Evolutionary conservation across 23 red algal genomes (phyloP).

Genomic region (Gracilaria caudata): DNA sequence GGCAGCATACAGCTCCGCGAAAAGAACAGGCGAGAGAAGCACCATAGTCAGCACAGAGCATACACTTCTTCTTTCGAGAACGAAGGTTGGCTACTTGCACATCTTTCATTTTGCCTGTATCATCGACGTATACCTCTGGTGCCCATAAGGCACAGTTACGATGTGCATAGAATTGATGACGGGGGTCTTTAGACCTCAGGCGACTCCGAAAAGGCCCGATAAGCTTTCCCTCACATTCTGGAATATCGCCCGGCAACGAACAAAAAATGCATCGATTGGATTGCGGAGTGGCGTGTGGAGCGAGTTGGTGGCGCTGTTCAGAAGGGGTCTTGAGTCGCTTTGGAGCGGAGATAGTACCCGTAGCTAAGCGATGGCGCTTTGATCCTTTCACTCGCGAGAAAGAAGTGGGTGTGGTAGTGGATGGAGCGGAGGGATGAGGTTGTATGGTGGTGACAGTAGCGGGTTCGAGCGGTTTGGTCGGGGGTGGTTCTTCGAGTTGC

Average conservation of each 20-base stretch:
- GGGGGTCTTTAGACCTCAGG: background rate
- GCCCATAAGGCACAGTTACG: slow-evolving; percentile 69
- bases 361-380: slow-evolving; percentile 12
- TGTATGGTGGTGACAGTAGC: no score
- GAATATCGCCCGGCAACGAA: slow-evolving; percentile 31
- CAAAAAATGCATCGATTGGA: slow-evolving; percentile 32
- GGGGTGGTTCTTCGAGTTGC: no score
- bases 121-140: slow-evolving; percentile 51
- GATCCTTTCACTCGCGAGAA: slow-evolving; percentile 14
- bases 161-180: slow-evolving; percentile 28
- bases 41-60: slow-evolving; percentile 30
- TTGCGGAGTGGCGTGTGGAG: background rate
- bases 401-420: background rate
- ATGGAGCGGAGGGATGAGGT: no score
- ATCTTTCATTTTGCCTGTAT: background rate
- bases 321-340: slow-evolving; percentile 15
- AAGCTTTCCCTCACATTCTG: slow-evolving; percentile 58
- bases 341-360: background rate
- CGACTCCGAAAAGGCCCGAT: slow-evolving; percentile 44
- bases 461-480: no score
- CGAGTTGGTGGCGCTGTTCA: background rate
- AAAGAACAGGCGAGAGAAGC: slow-evolving; percentile 61
- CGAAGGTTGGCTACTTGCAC: slow-evolving; percentile 40
- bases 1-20: slow-evolving; percentile 55
- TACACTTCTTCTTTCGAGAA: slow-evolving; percentile 40